Conservation (phyloP, 2,329 filamentous ascomycete species). For the Cladobotryum mycophilum region DNA sequence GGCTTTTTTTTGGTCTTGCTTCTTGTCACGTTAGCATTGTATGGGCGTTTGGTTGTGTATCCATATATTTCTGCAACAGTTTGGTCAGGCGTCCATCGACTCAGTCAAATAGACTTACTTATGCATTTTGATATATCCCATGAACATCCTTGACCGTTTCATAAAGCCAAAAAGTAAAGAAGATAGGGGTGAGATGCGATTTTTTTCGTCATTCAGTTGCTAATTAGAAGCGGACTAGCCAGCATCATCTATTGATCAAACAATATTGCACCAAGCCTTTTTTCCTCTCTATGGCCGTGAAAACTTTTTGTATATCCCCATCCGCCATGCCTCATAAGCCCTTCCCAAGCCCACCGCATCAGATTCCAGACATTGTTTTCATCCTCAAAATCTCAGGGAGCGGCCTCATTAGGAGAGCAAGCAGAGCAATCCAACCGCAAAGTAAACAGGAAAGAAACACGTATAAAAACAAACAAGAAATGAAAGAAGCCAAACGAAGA, state of each 20-base stretch:
- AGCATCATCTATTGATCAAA: conserved; percentile 13
- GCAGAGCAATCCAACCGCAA: conserved; percentile 5
- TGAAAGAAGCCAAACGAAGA: not conserved
- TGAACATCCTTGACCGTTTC: too few species aligned
- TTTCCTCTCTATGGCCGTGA: conserved; percentile 9
- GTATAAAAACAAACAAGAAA: not conserved
- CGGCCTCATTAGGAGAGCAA: not conserved
- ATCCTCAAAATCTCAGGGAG: not conserved
- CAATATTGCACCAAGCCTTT: conserved; percentile 1
- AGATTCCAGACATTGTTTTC: too few species aligned
- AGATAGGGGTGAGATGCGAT: not conserved
- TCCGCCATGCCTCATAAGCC: conserved; percentile 4
- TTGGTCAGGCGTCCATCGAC: too few species aligned
- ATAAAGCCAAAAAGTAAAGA: too few species aligned
- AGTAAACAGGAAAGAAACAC: conserved; percentile 1
- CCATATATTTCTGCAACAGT: too few species aligned
- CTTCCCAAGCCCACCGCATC: not conserved
- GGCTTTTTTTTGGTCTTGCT: too few species aligned
- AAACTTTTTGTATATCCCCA: conserved; percentile 15
- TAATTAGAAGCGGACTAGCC: not conserved
- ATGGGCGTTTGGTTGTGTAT: too few species aligned
- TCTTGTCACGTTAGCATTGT: too few species aligned
- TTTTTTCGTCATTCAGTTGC: not conserved
- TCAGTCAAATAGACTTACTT: too few species aligned
- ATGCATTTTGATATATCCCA: too few species aligned